These are phyloP conservation scores for Metroxylon sagu DNA, from an alignment of 176 grass and related monocot genomes.

Conservation along the genomic window DNA sequence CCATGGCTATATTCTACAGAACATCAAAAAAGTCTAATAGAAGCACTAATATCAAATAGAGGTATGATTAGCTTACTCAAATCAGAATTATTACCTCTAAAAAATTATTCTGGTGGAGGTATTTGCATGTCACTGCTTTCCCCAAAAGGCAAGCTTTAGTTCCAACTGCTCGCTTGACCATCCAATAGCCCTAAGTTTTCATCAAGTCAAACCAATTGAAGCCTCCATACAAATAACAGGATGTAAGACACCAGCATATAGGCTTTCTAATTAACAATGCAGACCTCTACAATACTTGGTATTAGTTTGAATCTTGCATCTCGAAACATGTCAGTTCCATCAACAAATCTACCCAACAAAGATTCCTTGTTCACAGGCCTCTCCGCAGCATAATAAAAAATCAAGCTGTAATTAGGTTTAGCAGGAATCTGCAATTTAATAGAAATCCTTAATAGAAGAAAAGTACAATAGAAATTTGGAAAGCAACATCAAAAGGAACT, in stretches of 20 bases:
- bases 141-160: constrained; percentile 95
- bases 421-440: constrained; percentile 69
- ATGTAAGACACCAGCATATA: constrained; percentile 14
- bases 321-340: constrained; percentile 77
- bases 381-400: constrained; percentile 73
- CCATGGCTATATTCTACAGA: too few species aligned
- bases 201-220: background rate
- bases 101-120: constrained; percentile 88
- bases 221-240: background rate
- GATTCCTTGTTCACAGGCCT: constrained; percentile 78
- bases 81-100: constrained; percentile 51
- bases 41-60: background rate
- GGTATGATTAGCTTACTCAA: background rate
- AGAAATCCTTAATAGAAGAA: constrained; percentile 7
- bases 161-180: constrained; percentile 95
- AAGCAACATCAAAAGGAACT: background rate
- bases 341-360: constrained; percentile 73
- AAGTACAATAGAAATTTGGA: constrained; percentile 5
- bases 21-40: background rate
- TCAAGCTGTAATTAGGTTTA: constrained; percentile 90
- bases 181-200: constrained; percentile 79
- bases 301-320: constrained; percentile 97
- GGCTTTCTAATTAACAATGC: constrained; percentile 18
- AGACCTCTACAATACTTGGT: constrained; percentile 89
- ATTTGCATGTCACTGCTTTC: constrained; percentile 93